A percentile compares a stretch with the other conserved stretches of the same genome.
phyloP scores from a whole-genome alignment of 345 rosid species.

The Eucalyptus regnans region DNA sequence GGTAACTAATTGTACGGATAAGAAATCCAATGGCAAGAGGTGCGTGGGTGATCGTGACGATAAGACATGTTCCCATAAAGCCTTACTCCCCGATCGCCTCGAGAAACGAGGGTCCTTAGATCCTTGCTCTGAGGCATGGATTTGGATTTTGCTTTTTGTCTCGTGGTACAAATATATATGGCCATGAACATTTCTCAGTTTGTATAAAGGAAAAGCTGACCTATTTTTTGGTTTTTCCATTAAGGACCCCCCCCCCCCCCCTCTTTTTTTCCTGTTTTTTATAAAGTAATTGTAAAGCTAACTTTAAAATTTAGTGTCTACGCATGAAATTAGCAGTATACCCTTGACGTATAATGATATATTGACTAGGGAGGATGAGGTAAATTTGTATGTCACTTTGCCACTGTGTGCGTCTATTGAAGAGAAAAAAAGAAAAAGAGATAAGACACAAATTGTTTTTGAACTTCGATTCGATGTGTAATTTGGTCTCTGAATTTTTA shows the following conservation, averaged over 20 bases:
- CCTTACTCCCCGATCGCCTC: neutral
- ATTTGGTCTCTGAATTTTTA: fast-evolving
- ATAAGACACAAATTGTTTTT: too few relatives aligned
- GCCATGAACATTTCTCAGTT: neutral
- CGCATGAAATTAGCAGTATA: neutral
- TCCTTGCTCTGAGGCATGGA: neutral
- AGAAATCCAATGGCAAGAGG: neutral
- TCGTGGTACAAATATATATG: neutral
- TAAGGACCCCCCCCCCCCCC: too few relatives aligned
- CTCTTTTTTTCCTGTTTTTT: fast-evolving
- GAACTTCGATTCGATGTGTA: fast-evolving
- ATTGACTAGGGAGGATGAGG: neutral
- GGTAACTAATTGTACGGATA: neutral
- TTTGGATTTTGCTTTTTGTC: neutral
- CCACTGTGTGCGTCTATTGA: fast-evolving
- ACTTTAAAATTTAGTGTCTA: neutral
- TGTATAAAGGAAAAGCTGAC: neutral
- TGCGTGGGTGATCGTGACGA: neutral
- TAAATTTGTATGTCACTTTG: neutral
- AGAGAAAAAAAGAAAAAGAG: neutral
- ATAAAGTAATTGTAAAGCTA: neutral
- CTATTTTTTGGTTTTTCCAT: neutral
- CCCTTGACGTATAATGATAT: neutral
- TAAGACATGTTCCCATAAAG: neutral
- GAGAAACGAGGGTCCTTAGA: neutral